Base-by-base conservation (phyloP, 257 asterid species). In the Jasminum sambac region DNA sequence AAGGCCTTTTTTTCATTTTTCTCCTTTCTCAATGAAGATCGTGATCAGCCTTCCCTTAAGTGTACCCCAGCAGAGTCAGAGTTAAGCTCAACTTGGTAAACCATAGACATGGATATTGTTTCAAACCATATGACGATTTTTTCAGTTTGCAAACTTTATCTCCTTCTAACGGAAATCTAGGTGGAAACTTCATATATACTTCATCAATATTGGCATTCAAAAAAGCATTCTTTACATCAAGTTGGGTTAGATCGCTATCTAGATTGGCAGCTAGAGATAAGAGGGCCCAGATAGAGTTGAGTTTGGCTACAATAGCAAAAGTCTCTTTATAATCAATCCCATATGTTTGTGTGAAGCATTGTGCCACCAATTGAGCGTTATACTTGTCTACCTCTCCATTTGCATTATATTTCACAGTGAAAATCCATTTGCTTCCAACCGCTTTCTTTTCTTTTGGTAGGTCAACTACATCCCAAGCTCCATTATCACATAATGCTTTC, bases 211-310 rank as follows among this genome's bases (percentile, higher is more conserved):
- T 60, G n/a, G 7, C 21, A 3, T 60, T 60, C 5, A 25, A 21
- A 24, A 60, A 60, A 2, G 34, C 64, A 60, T 60, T 60, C 21
- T 60, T 60, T 11, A 60, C 40, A 60, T 60, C 40, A 21, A 25
- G 40, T 24, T 60, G 38, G 40, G 24, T n/a, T 23, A 60, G 37
- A 10, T 60, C 40, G 24, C 61, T 14, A 5, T 52, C 19, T 36
- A 60, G n/a, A 60, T 60, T 60, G 16, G 40, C 64, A 16, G 39
- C 64, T 8, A 60, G 17, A 24, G 40, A 60, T 23, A 60, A 60
- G 38, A 60, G 38, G 25, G 12, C 17, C 13, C 16, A 10, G 14
- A 25, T 60, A 5, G 40, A 60, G 37, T 26, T 60, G 64, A 60
- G 37, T 36, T 25, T 60, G 13, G 40, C 64, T n/a, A 13, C 39